These are phyloP conservation scores for Pelargonium nanum DNA, from an alignment of 345 rosid genomes.

Conservation along the genomic window DNA sequence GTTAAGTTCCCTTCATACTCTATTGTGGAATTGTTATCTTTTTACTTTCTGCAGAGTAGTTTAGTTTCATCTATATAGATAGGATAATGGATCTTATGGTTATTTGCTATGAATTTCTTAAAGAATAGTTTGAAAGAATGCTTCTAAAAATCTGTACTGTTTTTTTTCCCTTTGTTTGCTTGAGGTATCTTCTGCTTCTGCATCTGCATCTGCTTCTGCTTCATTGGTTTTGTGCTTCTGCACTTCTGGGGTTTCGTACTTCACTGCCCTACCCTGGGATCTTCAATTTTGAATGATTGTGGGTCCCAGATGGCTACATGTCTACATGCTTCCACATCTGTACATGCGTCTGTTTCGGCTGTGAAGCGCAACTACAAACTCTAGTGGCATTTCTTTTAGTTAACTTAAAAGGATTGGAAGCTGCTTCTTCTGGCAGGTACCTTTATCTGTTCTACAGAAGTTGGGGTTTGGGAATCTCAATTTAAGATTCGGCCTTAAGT, in stretches of 20 bases:
- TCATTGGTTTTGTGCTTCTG: constrained; percentile 80
- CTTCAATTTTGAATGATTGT: constrained; percentile 54
- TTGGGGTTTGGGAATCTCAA: constrained; percentile 20
- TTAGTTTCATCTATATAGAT: constrained; percentile 16
- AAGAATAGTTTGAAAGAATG: constrained; percentile 20
- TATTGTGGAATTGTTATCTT: constrained; percentile 35
- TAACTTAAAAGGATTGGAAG: constrained; percentile 37
- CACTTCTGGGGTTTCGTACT: constrained; percentile 51
- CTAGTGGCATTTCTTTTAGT: constrained; percentile 39
- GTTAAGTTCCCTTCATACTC: constrained; percentile 60
- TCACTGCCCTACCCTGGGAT: constrained; percentile 54
- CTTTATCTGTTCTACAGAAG: constrained; percentile 37
- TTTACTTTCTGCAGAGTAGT: constrained; percentile 25
- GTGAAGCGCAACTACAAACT: constrained; percentile 34
- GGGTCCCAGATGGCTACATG: constrained; percentile 47
- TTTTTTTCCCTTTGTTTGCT: constrained; percentile 46
- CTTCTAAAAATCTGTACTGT: constrained; percentile 56
- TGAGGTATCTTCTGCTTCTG: constrained; percentile 90
- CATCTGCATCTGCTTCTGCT: constrained; percentile 24
- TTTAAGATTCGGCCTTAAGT: background rate
- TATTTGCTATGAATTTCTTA: constrained; percentile 25
- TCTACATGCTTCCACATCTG: constrained; percentile 32
- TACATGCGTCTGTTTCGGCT: constrained; percentile 14
- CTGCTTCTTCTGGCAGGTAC: constrained; percentile 68
- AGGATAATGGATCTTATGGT: constrained; percentile 21